Evolutionary conservation across 805 yeast genomes (phyloP), one percentile per base, ranked within the genome.

Genomic region (Dipodascus albidus): DNA sequence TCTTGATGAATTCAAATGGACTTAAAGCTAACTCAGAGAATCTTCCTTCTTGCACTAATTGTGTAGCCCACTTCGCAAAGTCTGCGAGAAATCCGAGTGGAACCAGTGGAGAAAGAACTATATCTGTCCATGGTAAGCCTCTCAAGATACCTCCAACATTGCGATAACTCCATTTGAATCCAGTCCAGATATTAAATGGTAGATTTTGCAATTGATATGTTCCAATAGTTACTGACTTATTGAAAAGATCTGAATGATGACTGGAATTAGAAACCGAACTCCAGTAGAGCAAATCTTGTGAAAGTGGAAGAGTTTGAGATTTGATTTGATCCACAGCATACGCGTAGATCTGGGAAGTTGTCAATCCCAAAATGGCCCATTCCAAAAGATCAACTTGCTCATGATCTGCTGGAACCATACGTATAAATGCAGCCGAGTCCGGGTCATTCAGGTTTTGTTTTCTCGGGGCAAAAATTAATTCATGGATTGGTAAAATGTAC

Each of bases 231-330:
- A 14, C 17, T 14, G 15, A 8, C 20, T 17, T 38, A 8, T 38
- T 38, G 44, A n/a, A 38, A 11, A 27, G 11, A 27, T 27, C 33
- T 27, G 33, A 27, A 11, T 27, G 33, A n/a, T 17, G 4, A 14
- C 20, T n/a, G 3, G 44, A 14, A 14, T 38, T 38, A 6, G 6
- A 38, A 11, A 38, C 44, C 4, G 44, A 38, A 19, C 77, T 77
- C 71, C 75, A 79, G 60, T 78, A 80, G 31, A 65, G 64, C n/a
- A 77, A 58, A 56, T 75, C 77, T 44, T 71, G 72, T 21, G 66
- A 55, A 14, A 77, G 57, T 6, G 77, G 74, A 2, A 76, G 56
- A 1, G 82, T 76, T 15, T 67, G 64, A 3, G 61, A 59, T 41
- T 79, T 60, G 23, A 78, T 58, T 1, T 63, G 57, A 24, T 71